These are phyloP conservation scores for Lactarius quietus DNA, from an alignment of 768 basidiomycete genomes.

Conservation along the genomic window DNA sequence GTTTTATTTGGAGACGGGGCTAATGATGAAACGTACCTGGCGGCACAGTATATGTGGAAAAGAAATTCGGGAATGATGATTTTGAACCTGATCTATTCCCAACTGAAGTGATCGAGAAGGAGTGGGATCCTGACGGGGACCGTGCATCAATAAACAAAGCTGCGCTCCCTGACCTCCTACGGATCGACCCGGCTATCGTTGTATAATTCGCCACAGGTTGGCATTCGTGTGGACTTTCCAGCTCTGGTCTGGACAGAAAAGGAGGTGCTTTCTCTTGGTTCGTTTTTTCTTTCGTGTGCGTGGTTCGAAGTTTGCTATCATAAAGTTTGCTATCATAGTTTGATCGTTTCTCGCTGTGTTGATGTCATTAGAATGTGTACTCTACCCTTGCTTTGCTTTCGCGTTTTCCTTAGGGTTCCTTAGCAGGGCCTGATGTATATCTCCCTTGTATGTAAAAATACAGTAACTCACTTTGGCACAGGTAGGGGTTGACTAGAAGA, in stretches of 20 bases:
- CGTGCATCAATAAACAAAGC: constrained; percentile 20
- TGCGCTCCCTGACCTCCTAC: constrained; percentile 8
- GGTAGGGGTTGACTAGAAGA: not conserved
- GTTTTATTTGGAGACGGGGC: too few species aligned
- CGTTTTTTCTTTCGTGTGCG: not conserved
- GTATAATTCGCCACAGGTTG: not conserved
- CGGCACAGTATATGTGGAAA: constrained; percentile 18
- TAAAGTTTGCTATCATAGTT: not conserved
- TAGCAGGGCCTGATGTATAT: not conserved
- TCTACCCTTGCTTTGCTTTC: not conserved
- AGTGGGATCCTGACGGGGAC: constrained; percentile 18
- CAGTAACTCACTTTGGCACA: not conserved
- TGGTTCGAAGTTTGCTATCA: not conserved
- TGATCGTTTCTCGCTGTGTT: not conserved
- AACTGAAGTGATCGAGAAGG: constrained; percentile 10
- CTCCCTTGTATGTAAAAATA: not conserved
- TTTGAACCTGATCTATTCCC: constrained; percentile 23
- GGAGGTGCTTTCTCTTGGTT: not conserved
- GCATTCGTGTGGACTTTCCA: not conserved
- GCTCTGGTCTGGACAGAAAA: not conserved
- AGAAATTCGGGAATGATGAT: not conserved
- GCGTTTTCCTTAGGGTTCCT: not conserved
- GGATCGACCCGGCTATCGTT: not conserved
- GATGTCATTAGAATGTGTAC: not conserved
- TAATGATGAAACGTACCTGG: not conserved